Base-by-base conservation (phyloP, 306 rosid genomes). In the Abrus precatorius region DNA sequence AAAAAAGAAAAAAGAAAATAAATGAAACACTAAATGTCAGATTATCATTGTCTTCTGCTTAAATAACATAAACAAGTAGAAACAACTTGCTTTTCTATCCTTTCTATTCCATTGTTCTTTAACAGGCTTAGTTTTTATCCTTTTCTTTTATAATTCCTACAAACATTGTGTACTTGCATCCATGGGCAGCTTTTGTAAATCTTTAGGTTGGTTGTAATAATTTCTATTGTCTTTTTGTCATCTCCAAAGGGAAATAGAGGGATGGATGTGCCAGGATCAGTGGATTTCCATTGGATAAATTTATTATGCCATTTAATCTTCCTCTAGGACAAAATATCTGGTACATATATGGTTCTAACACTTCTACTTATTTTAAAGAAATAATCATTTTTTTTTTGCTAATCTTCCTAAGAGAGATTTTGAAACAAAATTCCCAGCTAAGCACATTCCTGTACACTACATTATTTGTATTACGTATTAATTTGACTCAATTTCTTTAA, bases 401-500 rank as follows among this genome's bases (percentile, higher is more conserved):
- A 40, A 20, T 64, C 49, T 64, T 64, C 12, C 36, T 63, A 28
- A 36, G 30, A 38, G 69, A 29, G 2, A 1, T 64, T 14, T 7
- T 3, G 48, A 63, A 34, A 62, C 12, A 11, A 4, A 13, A 14
- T 14, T 7, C 33, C 70, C 32, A n/a, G 48, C 70, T 45, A 40
- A 64, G 13, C 13, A 14, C 32, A 38, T 64, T 30, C 11, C 30
- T 69, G 13, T 55, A 74, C 10, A 50, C 49, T 72, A 62, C 34
- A 62, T 10, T 52, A 44, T 41, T 53, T 43, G 52, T 53, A 9
- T 43, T 49, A 66, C 30, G 0, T 61, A 60, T 60, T 57, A 45
- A 47, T 45, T 34, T 56, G 50, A 43, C n/a, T 76, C 53, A 66
- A 27, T 82, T 57, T 29, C 59, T 74, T 65, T 34, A 28, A 66